Evolutionary conservation across 1,139 yeast genomes (phyloP), one percentile per base, ranked within the genome.

Genomic region (Saccharomycopsis hybrid): DNA sequence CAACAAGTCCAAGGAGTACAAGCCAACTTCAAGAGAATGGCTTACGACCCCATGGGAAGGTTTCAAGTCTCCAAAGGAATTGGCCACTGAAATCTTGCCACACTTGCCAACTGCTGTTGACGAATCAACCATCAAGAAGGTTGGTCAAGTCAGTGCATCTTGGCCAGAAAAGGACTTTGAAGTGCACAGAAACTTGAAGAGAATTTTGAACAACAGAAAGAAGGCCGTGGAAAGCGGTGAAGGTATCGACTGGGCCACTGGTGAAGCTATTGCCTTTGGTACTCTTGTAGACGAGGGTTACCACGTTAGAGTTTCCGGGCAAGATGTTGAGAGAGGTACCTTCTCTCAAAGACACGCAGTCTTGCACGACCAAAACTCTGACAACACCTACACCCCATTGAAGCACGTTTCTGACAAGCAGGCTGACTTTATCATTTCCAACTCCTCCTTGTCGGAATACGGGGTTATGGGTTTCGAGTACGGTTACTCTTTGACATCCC

Each of bases 271-370:
- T 63, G 98, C 98, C 40, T 90, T 83, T 64, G 99, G 97, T 65
- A 80, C 97, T 50, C 77, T 92, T 62, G 84, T 85, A 51, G 70
- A 83, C 63, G 99, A 92, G 72, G 98, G 98, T 57, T 86, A 85
- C 72, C 96, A 92, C 63, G 95, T 92, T 54, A 88, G 99, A 77
- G 85, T 92, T 51, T 87, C 97, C 48, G 99, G 99, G 67, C 97
- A 92, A 76, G 99, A 92, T 79, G 98, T 92, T 59, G 98, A 94
- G 78, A 89, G 99, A 82, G 99, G 99, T 77, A 92, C 99, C 45
- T 92, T 92, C 78, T 92, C 98, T 54, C 99, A 92, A 76, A 94
- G 99, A 76, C 99, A 92, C 66, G 95, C 98, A 51, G 97, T 92
- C 48, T 77, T 92, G 67, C 98, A 94, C 69, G 98, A 94, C 70